These are phyloP conservation scores for Mycena floridula DNA, from an alignment of 768 basidiomycete genomes.

Conservation along the genomic window DNA sequence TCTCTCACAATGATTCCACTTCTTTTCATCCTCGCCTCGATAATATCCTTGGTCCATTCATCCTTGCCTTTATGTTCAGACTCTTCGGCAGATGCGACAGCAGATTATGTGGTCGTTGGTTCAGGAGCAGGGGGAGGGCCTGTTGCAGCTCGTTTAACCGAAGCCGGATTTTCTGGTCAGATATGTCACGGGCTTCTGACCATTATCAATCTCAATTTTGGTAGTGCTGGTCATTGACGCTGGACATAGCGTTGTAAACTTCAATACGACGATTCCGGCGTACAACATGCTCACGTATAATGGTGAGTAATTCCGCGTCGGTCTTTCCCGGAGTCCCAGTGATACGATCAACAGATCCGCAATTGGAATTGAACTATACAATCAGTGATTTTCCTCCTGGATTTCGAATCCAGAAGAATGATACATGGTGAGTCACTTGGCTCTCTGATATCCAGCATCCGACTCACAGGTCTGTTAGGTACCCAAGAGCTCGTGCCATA, in stretches of 20 bases:
- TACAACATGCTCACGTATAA: not conserved
- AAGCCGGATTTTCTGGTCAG: no score
- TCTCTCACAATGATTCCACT: no score
- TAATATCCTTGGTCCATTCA: no score
- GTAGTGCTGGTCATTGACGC: not conserved
- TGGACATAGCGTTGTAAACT: not conserved
- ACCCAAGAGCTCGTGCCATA: conserved; percentile 6
- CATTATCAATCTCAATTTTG: no score
- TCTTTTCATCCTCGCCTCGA: no score
- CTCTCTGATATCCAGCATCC: not conserved
- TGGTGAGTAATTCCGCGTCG: no score
- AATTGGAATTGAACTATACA: conserved; percentile 4
- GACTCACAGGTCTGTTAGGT: conserved; percentile 3
- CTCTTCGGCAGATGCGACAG: no score
- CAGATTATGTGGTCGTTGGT: no score
- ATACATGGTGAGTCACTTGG: conserved; percentile 2
- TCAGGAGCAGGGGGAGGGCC: no score
- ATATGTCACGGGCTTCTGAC: no score
- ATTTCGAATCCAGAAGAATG: conserved; percentile 6
- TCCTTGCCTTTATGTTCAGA: no score
- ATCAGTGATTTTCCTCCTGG: conserved; percentile 5
- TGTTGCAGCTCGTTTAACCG: no score
- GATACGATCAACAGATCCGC: conserved; percentile 1
- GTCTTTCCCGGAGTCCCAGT: not conserved
- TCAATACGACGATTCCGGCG: not conserved